Evolutionary conservation across 2,329 filamentous ascomycete genomes (phyloP), one percentile per base, ranked within the genome.

Genomic region (Epichloe sp.): DNA sequence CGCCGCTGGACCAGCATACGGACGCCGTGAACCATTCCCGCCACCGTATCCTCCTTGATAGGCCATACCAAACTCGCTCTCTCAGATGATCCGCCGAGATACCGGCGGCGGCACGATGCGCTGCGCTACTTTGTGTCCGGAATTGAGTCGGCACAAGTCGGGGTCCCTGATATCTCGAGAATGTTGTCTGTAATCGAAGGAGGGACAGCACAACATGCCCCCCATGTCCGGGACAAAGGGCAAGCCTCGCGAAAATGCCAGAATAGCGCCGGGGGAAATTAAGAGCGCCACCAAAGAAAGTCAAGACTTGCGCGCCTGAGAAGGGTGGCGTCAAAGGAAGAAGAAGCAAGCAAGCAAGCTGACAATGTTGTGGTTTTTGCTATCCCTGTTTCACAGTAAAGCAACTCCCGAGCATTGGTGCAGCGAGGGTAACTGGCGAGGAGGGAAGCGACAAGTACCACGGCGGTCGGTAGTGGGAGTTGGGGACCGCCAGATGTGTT

Each of bases 1-100:
- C 44, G 68, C 67, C 48, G 68, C 71, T 35, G 67, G 69, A 38
- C 72, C 73, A 54, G 67, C 69, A 58, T 77, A 76, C n/a, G 71
- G 69, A 52, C 72, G 71, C 58, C 75, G 70, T 49, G 73, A 70
- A 44, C 59, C 67, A 53, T 57, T 52, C 15, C 58, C 55, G 11
- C 52, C 57, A 21, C 56, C 55, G 48, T 74, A 76, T 54, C 67
- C 71, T 54, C 67, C 70, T 55, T 76, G 71, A 59, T 77, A 78
- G 44, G 75, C 72, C 76, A 79, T 79, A 15, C 35, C 35, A 4
- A 37, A n/a, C 14, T 42, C 41, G 31, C 12, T 14, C 34, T 44
- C n/a, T 35, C 40, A 38, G 23, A 12, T 38, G 34, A 34, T 19
- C 31, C 8, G 40, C 31, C 47, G 26, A 42, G 37, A 15, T 44